Base-by-base conservation (phyloP, 176 grass and related monocot genomes). In the Poa pratensis region DNA sequence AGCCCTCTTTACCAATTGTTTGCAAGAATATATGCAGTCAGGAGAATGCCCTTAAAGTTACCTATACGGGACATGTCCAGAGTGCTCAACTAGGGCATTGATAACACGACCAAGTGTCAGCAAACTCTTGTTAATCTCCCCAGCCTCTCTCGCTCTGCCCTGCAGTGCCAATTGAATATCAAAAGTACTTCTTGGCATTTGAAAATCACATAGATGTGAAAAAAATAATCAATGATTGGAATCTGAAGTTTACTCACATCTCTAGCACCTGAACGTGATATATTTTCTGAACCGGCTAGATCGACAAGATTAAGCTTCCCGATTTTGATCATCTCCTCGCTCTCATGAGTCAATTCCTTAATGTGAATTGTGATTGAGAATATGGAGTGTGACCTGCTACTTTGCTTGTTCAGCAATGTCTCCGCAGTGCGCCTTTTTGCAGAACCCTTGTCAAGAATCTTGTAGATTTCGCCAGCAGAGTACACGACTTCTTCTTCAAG, bases 281-380 rank as follows among this genome's bases (percentile, higher is more conserved):
- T 99, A 83, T 99, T 99, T 82, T 99, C 97, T 84, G 97, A 99
- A 86, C 97, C 97, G 62, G 97, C 97, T 65, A 99, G 90, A 92
- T 99, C 97, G 0, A 99, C 97, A 85, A 99, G 93, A 94, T 99
- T 99, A 91, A 99, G 93, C 88, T 99, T 99, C 82, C 97, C 97
- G 60, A 94, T 95, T 86, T 99, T 99, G 83, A 99, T 99, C 97
- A 99, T 96, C 82, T 99, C 97, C 83, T 99, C 97, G 7, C 97
- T 88, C 72, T 99, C 97, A 88, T 90, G 90, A 72, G 97, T 99
- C 61, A 90, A 68, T 88, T 99, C 97, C 86, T 99, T 99, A 54
- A 96, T 99, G 87, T 99, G 97, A 88, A 99, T 99, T 83, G 97
- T 99, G 86, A 99, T 94, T 66, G 93, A 96, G 79, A 99, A 99